Evolutionary conservation across 2,329 filamentous ascomycete species (phyloP).

Genomic region (Cladosporium sp.): DNA sequence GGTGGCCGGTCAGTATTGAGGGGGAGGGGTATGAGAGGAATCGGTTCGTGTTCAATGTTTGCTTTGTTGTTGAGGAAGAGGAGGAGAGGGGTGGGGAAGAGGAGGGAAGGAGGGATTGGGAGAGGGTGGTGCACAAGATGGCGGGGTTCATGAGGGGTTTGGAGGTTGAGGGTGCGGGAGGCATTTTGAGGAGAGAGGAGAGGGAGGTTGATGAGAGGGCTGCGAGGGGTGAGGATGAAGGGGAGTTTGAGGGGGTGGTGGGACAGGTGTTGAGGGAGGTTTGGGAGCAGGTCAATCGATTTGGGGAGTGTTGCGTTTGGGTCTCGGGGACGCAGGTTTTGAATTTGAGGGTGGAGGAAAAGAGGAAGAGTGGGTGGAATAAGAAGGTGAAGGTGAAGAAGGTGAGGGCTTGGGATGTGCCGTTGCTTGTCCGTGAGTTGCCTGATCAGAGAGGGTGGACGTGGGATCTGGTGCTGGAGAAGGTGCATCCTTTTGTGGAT

Average conservation of each 20-base stretch:
- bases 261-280: constrained; percentile 79
- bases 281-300: constrained; percentile 92
- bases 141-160: constrained; percentile 83
- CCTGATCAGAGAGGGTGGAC: constrained; percentile 59
- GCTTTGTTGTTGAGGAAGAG: constrained; percentile 69
- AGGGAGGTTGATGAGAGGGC: constrained; percentile 20
- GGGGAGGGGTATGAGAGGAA: constrained; percentile 74
- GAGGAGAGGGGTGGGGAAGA: constrained; percentile 67
- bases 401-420: constrained; percentile 87
- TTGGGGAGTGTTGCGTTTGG: constrained; percentile 71
- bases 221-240: constrained; percentile 26
- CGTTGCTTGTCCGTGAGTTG: constrained; percentile 64
- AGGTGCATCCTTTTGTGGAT: constrained; percentile 83
- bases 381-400: constrained; percentile 59
- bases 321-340: constrained; percentile 30
- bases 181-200: constrained; percentile 70
- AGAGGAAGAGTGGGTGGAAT: background rate
- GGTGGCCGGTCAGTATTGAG: constrained; percentile 85
- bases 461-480: constrained; percentile 75
- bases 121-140: constrained; percentile 77
- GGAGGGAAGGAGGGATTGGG: constrained; percentile 62
- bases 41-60: constrained; percentile 98
- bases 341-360: constrained; percentile 29
- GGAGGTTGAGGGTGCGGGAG: constrained; percentile 72
- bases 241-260: constrained; percentile 26